Conservation (phyloP, 441 rosid genomes). For the Viola pubescens region DNA sequence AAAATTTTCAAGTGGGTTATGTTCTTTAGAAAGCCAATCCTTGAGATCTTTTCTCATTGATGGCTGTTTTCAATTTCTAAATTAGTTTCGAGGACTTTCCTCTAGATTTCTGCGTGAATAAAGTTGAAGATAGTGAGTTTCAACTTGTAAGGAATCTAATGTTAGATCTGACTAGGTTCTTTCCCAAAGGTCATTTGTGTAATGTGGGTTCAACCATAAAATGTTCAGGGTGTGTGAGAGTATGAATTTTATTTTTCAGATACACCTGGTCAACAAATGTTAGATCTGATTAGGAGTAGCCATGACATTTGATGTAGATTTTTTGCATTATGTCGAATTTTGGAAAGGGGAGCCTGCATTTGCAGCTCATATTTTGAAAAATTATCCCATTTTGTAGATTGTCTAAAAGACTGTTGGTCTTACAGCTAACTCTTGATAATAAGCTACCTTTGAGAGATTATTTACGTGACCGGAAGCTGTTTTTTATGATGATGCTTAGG, state of each 20-base stretch:
- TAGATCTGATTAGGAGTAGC: background rate
- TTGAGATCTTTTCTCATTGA: background rate
- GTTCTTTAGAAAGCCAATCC: background rate
- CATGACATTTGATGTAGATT: background rate
- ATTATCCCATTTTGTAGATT: background rate
- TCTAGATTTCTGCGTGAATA: background rate
- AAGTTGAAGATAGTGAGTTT: background rate
- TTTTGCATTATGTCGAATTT: background rate
- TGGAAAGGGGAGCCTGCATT: too few relatives aligned
- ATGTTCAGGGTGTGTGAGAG: too few relatives aligned
- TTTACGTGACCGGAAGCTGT: too few relatives aligned
- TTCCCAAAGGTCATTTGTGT: background rate
- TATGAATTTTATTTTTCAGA: background rate
- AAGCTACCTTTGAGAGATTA: background rate
- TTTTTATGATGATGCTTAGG: too few relatives aligned
- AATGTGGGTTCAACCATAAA: background rate
- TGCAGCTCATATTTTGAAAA: background rate
- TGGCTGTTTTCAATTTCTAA: too few relatives aligned
- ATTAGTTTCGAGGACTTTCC: background rate
- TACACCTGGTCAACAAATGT: background rate
- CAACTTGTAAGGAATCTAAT: background rate
- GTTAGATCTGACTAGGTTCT: background rate
- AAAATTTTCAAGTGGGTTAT: conserved; percentile 21
- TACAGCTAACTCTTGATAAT: background rate
- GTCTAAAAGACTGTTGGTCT: background rate